Base-by-base conservation (phyloP, 108 stramenopile species). In the Aureococcus anophagefferens region DNA sequence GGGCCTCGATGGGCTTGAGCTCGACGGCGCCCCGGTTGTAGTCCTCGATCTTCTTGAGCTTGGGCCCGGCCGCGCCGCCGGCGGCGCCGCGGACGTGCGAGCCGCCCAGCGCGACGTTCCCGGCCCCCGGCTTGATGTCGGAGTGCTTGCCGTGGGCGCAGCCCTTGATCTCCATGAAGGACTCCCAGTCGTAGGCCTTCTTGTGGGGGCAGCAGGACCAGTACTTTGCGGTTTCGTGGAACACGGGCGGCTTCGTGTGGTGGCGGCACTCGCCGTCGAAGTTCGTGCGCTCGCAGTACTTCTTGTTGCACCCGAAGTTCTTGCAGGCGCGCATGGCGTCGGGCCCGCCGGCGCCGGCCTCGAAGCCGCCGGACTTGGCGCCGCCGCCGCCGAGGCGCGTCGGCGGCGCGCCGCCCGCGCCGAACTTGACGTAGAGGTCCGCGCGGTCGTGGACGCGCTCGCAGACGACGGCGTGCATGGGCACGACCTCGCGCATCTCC, bases 191-290 rank as follows among this genome's bases (percentile, higher is more conserved):
- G 64, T 88, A 92, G 0, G 89, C 77, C 72, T 91, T 93, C 67
- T 89, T 91, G 34, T 87, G 75, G 33, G 90, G 90, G 79, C 97
- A 98, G 74, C 97, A 98, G 16, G 83, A 78, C 95, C 95, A 98
- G 81, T 89, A 95, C 75, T 98, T 98, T 25, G 93, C 96, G 14
- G 93, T 93, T 72, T 98, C 97, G 72, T 98, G 97, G 80, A 98
- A 98, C 62, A 98, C 93, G 21, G 97, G 96, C 18, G 93, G 94
- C 0, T 87, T 76, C 33, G 68, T 80, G 77, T 98, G 97, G 76
- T 94, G 92, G n/a, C 66, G 68, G 71, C 94, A 94, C 16, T 81
- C 81, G 5, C 88, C 88, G 74, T 65, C 65, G n/a, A 14, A 0
- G 28, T 72, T 72, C 45, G 36, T 65, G 7, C 29, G 13, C 40